A percentile compares a stretch with the other conserved stretches of the same genome.
phyloP scores from a whole-genome alignment of 495 filamentous ascomycete species.

The Astrothelium macrocarpum region DNA sequence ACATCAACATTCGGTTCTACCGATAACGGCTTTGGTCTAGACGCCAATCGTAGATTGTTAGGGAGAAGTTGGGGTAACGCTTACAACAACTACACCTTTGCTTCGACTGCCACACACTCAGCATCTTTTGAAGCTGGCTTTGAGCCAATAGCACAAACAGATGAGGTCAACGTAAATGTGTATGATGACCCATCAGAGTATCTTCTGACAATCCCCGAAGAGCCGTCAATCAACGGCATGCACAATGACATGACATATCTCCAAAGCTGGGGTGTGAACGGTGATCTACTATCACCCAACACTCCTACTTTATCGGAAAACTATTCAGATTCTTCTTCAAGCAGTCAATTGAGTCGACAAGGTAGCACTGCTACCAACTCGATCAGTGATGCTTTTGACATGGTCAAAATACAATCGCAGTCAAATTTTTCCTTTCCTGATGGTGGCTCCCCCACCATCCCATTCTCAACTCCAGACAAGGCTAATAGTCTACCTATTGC shows the following conservation, averaged over 20 bases:
- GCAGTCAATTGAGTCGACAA: slow-evolving; percentile 27
- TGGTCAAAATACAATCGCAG: slow-evolving; percentile 25
- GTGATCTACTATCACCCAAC: slow-evolving; percentile 13
- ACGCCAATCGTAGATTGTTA: not conserved
- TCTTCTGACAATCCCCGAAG: not conserved
- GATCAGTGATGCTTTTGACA: slow-evolving; percentile 20
- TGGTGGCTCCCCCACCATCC: not conserved
- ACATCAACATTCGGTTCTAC: not conserved
- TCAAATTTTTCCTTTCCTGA: slow-evolving; percentile 24
- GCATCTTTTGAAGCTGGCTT: not conserved
- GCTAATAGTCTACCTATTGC: slow-evolving; percentile 1
- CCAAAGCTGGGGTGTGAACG: not conserved
- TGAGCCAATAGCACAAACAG: not conserved
- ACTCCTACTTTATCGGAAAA: slow-evolving; percentile 16
- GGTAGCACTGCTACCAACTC: slow-evolving; percentile 20
- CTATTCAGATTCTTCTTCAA: slow-evolving; percentile 15
- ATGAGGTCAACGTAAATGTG: not conserved
- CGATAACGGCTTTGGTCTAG: not conserved
- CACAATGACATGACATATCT: not conserved
- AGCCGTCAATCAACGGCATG: not conserved
- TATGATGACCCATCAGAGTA: slow-evolving; percentile 1
- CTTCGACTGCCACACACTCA: not conserved
- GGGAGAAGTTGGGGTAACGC: not conserved
- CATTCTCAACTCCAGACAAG: not conserved
- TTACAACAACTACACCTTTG: not conserved